Base-by-base conservation (phyloP, 345 rosid genomes). In the Combretum micranthum region DNA sequence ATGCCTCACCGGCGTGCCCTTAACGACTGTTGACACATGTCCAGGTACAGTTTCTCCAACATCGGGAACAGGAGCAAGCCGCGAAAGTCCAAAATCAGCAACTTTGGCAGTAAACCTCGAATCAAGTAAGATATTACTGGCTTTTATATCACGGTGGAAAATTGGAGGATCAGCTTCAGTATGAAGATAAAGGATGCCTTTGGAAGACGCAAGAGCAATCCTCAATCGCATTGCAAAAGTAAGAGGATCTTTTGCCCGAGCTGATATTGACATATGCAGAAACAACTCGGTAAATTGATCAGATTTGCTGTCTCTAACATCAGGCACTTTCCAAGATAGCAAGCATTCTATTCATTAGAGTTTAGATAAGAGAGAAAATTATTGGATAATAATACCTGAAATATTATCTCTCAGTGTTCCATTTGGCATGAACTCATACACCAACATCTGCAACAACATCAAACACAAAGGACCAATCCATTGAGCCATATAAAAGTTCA, bases 161-260 rank as follows among this genome's bases (percentile, higher is more conserved):
- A 93, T 78, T 15, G 99, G 97, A 57, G 99, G 99, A 62, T 93
- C 65, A 21, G 97, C 99, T 83, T 93, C 99, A 3, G 90, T 80
- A 58, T 93, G 96, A 6, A 89, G 77, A 70, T 89, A 89, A 48
- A 85, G 72, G 63, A 89, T 87, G 48, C 99, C 96, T 70, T 74
- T 93, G 32, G 99, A 82, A 44, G 97, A 83, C 52, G 85, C 97
- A 56, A 87, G 49, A 20, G 97, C 86, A 65, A 83, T 62, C 60
- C 86, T 70, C 77, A 82, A 16, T 64, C 99, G 80, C 83, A 64
- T 74, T 11, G 75, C 81, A 71, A 87, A 93, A 60, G 79, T 76
- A 48, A 78, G 62, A 25, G 89, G 77, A 32, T 68, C 83, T 75
- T 72, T 63, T 25, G 73, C 32, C 71, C 70, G 83, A 53, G 57